Conservation (phyloP, 2,329 filamentous ascomycete species). For the Beauveria australis region DNA sequence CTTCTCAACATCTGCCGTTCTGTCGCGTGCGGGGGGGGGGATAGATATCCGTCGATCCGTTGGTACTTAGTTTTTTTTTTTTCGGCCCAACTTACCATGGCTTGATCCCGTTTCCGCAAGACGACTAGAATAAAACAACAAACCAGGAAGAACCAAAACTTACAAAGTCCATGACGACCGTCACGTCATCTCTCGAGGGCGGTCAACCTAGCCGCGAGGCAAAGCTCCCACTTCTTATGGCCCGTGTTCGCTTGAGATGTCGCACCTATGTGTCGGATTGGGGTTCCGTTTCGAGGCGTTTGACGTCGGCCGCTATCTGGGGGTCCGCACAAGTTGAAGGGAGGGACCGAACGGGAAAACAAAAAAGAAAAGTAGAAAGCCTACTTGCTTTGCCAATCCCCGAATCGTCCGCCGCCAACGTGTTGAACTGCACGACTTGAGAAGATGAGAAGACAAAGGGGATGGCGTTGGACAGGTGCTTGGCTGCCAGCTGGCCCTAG, state of each 20-base stretch:
- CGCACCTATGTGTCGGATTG: not conserved
- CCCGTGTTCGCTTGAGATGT: not conserved
- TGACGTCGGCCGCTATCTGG: not conserved
- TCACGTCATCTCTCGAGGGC: conserved; percentile 35
- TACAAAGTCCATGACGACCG: conserved; percentile 49
- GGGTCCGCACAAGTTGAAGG: not conserved
- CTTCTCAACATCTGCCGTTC: not conserved
- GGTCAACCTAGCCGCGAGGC: not conserved
- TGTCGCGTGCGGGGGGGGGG: not conserved
- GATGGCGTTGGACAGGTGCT: not conserved
- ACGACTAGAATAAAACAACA: not conserved
- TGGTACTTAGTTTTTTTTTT: not conserved
- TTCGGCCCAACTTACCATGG: not conserved
- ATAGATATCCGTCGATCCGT: not conserved
- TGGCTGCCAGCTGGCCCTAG: not conserved
- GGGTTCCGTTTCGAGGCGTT: not conserved
- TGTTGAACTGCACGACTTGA: not conserved
- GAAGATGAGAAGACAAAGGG: not conserved
- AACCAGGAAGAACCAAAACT: conserved; percentile 19
- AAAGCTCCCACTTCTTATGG: not conserved
- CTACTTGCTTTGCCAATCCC: not conserved
- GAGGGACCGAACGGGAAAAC: not conserved
- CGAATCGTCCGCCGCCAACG: not conserved
- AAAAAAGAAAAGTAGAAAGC: not conserved
- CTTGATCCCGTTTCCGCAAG: not conserved